Evolutionary conservation across 2,329 filamentous ascomycete genomes (phyloP).

Genomic region (Geosmithia putterillii): DNA sequence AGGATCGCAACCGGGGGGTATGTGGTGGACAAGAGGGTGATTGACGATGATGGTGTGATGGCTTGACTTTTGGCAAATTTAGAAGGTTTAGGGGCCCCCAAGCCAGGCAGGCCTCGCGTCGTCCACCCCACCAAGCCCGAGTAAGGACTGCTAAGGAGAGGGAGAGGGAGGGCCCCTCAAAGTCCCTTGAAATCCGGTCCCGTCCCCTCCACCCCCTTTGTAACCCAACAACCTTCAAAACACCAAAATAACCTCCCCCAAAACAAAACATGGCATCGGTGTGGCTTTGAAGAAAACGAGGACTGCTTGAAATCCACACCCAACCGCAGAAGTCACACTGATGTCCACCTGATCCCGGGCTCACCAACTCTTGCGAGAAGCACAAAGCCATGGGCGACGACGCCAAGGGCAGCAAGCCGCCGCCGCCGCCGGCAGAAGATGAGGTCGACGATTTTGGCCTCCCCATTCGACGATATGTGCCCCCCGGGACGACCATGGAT

Average conservation of each 20-base stretch:
- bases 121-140: too few relatives aligned
- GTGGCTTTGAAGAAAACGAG: not conserved
- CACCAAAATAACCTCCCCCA: too few relatives aligned
- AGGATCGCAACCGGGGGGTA: too few relatives aligned
- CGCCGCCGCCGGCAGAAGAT: not conserved
- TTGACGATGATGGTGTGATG: too few relatives aligned
- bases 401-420: not conserved
- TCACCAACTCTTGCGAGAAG: not conserved
- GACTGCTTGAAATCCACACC: not conserved
- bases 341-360: not conserved
- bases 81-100: too few relatives aligned
- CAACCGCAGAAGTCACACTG: not conserved
- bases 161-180: too few relatives aligned
- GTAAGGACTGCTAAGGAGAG: too few relatives aligned
- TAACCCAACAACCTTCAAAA: not conserved
- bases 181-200: too few relatives aligned
- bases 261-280: not conserved
- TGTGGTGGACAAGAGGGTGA: too few relatives aligned
- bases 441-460: conserved; percentile 55
- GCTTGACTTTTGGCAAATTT: too few relatives aligned
- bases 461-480: conserved; percentile 41
- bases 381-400: not conserved
- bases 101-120: too few relatives aligned
- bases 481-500: conserved; percentile 11
- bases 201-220: not conserved